Conservation (phyloP, 768 basidiomycete genomes). For the Albatrellus ellisii region DNA sequence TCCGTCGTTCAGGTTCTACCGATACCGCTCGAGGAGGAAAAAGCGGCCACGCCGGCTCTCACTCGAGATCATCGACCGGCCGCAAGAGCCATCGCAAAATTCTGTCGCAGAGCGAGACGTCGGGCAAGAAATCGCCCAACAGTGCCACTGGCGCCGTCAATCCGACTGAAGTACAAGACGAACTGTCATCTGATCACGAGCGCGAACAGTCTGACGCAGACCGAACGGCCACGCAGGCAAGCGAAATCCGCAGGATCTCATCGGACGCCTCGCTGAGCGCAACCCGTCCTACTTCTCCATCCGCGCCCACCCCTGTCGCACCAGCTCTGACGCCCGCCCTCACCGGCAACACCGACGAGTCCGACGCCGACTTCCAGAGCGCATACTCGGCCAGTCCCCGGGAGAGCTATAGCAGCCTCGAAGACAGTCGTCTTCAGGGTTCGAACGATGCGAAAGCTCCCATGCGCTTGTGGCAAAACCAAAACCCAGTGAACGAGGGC, state of each 20-base stretch:
- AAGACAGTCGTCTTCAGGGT: constrained; percentile 13
- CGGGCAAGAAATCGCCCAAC: constrained; percentile 7
- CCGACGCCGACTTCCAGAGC: constrained; percentile 61
- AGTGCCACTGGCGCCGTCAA: constrained; percentile 16
- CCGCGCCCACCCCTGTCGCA: constrained; percentile 9
- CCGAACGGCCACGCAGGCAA: constrained; percentile 12
- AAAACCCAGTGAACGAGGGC: constrained; percentile 16
- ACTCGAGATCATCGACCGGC: neutral
- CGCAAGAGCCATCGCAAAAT: neutral
- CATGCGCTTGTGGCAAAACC: no score
- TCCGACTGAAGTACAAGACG: constrained; percentile 2
- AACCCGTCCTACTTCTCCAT: constrained; percentile 16
- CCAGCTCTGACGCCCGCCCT: constrained; percentile 14
- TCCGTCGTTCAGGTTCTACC: neutral
- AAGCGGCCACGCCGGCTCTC: neutral
- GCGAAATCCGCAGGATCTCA: constrained; percentile 21
- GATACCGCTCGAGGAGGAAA: neutral
- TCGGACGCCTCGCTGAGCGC: constrained; percentile 22
- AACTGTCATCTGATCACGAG: neutral
- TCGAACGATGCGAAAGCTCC: no score
- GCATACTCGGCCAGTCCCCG: constrained; percentile 70
- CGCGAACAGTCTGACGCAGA: neutral
- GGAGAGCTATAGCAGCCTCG: constrained; percentile 44
- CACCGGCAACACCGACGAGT: constrained; percentile 15
- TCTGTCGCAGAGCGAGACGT: neutral